Evolutionary conservation across 2,329 filamentous ascomycete genomes (phyloP).

Genomic region (Colletotrichum siamense): DNA sequence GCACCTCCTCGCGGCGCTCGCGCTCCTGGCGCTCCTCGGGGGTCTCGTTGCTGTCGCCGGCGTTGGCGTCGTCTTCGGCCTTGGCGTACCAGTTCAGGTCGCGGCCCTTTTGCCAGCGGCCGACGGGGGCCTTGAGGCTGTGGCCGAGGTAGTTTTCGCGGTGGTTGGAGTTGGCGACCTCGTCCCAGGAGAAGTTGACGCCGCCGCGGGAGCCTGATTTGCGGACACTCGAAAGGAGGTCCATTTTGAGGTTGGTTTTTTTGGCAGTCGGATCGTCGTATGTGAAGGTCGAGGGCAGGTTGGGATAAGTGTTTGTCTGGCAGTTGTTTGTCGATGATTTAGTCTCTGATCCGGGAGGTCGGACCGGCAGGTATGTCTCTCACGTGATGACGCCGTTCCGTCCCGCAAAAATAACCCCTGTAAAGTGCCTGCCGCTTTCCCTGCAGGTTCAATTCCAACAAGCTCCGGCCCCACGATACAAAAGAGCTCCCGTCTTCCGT

Average conservation of each 20-base stretch:
- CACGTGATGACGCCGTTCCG: neutral
- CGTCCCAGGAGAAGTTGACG: constrained; percentile 95
- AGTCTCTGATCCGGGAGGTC: neutral
- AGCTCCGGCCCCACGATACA: constrained; percentile 17
- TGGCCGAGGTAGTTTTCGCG: constrained; percentile 92
- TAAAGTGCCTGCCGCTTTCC: neutral
- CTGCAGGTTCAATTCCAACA: neutral
- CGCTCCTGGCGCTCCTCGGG: constrained; percentile 63
- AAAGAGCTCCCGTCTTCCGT: constrained; percentile 3
- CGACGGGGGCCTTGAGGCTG: constrained; percentile 89
- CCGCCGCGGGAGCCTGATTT: constrained; percentile 92
- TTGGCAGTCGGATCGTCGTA: neutral
- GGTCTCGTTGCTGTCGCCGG: constrained; percentile 60
- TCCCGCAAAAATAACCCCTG: neutral
- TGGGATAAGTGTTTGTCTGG: neutral
- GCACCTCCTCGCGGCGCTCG: constrained; percentile 77
- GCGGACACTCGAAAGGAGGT: constrained; percentile 89
- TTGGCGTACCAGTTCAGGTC: constrained; percentile 71
- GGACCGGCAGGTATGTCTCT: neutral
- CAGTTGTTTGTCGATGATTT: neutral
- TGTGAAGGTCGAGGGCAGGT: neutral
- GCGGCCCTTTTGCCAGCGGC: constrained; percentile 86
- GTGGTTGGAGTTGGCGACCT: constrained; percentile 84
- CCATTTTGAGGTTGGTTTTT: constrained; percentile 55
- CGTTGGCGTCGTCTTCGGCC: constrained; percentile 51